phyloP scores from a whole-genome alignment of 352 stramenopile genomes.

The Globisporangium sylvaticum region DNA sequence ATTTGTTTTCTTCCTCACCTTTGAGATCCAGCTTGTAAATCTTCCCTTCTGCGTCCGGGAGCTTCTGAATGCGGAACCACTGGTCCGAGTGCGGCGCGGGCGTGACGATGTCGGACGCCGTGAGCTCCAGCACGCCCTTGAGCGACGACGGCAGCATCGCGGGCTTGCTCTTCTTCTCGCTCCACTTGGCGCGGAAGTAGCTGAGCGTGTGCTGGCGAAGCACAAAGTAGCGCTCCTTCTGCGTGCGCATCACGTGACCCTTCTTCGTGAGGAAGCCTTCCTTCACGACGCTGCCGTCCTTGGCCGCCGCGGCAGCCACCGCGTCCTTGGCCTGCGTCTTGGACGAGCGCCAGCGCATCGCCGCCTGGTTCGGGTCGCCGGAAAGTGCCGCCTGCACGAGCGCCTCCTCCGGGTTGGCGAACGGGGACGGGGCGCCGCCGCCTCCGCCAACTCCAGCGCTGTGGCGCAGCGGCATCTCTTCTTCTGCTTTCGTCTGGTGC shows the following conservation, averaged over 20 bases:
- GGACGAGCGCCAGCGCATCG: conserved; percentile 17
- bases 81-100: conserved; percentile 42
- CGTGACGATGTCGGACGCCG: conserved; percentile 43
- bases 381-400: conserved; percentile 4
- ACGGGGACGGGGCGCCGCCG: conserved; percentile 4
- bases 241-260: conserved; percentile 47
- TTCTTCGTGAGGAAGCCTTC: conserved; percentile 54
- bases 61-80: conserved; percentile 66
- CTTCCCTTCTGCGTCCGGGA: conserved; percentile 39
- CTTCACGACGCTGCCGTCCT: conserved; percentile 18
- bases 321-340: conserved; percentile 11
- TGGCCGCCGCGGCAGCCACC: background rate
- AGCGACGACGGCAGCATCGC: conserved; percentile 25
- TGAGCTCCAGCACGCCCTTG: conserved; percentile 42
- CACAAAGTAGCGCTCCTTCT: conserved; percentile 54
- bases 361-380: background rate
- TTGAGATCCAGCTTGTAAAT: conserved; percentile 67
- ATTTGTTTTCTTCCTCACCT: conserved; percentile 23
- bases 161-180: conserved; percentile 19
- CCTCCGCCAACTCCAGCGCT: background rate
- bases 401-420: conserved; percentile 8
- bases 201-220: conserved; percentile 36
- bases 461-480: background rate
- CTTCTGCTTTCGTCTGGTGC: background rate
- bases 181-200: conserved; percentile 36